Conservation (phyloP, 1,139 yeast genomes). For the Eremothecium sinecaudum region DNA sequence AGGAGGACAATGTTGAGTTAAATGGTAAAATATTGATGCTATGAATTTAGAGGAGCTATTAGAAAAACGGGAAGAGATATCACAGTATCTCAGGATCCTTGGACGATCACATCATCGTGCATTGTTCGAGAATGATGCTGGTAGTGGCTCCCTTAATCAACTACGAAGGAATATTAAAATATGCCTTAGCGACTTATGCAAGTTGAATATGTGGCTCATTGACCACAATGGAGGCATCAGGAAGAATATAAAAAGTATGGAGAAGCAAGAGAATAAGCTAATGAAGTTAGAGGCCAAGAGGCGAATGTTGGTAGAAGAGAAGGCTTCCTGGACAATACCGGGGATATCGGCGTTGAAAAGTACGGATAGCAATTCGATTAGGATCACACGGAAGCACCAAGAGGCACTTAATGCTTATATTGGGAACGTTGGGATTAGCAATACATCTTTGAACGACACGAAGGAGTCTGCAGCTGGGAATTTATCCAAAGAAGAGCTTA, state of each 20-base stretch:
- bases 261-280: slow-evolving; percentile 12
- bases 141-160: slow-evolving; percentile 8
- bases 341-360: background rate
- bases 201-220: slow-evolving; percentile 20
- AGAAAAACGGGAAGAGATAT: slow-evolving; percentile 19
- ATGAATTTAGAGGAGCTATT: slow-evolving; percentile 22
- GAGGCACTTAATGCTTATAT: slow-evolving; percentile 18
- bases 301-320: slow-evolving; percentile 9
- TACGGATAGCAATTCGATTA: slow-evolving; percentile 6
- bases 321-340: slow-evolving; percentile 12
- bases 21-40: too few species aligned
- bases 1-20: too few species aligned
- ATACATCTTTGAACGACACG: slow-evolving; percentile 18
- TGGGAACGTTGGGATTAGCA: slow-evolving; percentile 19
- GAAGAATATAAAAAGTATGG: slow-evolving; percentile 14
- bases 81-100: slow-evolving; percentile 15
- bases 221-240: slow-evolving; percentile 24
- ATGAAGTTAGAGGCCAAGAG: slow-evolving; percentile 11
- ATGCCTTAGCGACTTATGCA: slow-evolving; percentile 23
- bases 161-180: slow-evolving; percentile 23
- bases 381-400: slow-evolving; percentile 17
- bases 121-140: slow-evolving; percentile 16
- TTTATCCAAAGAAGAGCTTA: slow-evolving; percentile 4
- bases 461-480: slow-evolving; percentile 3
- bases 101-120: slow-evolving; percentile 18